Evolutionary conservation across 2,329 filamentous ascomycete genomes (phyloP), one percentile per base, ranked within the genome.

Genomic region (Scedosporium apiospermum): DNA sequence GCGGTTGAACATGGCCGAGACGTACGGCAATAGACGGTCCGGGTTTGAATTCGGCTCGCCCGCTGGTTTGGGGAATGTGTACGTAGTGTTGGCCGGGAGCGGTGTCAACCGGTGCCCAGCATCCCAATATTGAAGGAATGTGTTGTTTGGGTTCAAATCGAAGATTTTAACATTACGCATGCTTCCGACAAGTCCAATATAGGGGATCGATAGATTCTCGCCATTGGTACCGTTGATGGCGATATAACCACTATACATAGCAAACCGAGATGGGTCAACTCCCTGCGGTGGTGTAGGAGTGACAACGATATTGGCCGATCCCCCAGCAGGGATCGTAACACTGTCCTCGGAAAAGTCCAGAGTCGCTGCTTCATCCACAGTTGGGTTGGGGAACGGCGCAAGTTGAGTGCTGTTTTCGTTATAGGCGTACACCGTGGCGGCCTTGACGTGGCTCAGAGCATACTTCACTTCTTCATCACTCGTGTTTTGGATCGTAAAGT

Each of bases 401-500:
- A 61, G 26, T 49, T 74, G 74, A 38, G 67, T 67, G 46, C 64
- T 67, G 2, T 68, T 66, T 27, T 67, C 68, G 1, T 76, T 71
- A 66, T 78, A 79, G 1, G 84, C 82, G 70, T 86, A 86, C 62
- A 79, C 78, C 3, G 83, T 83, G 10, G 77, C 72, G 16, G 83
- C 78, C 2, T 78, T 77, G 9, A 78, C 71, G 64, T 85, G 76
- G 30, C 75, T 76, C 12, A 88, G 72, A 6, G 75, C 74, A 71
- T 85, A 86, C 4, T 78, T 80, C 58, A 84, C 71, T 0, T 75
- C 70, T 26, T 75, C 73, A 16, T 71, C 71, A 58, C 80, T 82
- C 4, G 75, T 75, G 74, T 88, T 88, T 67, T 72, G 77, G 66
- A 88, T 76, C 46, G 76, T 79, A 69, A 88, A 85, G 66, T 79